A percentile compares a stretch with the other conserved stretches of the same genome.
Evolutionary conservation across 192 early-diverging fungal species (phyloP).

Genomic region (Coemansia sp.): DNA sequence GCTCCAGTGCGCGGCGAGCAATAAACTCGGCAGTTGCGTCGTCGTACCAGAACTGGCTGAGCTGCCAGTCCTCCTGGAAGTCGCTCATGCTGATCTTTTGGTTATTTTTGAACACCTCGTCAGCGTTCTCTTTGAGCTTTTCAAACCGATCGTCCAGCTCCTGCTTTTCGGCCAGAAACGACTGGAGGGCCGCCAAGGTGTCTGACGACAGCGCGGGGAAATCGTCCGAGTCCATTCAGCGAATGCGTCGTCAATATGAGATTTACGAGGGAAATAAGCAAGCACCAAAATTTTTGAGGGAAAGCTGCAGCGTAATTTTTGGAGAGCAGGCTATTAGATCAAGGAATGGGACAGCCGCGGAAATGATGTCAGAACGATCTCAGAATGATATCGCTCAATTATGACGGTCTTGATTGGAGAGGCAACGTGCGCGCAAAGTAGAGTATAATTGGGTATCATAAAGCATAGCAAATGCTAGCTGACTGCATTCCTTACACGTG

Average conservation of each 20-base stretch:
- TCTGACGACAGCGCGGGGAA: constrained; percentile 49
- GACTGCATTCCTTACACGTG: too few species aligned
- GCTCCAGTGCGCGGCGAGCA: constrained; percentile 53
- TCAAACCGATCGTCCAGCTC: constrained; percentile 67
- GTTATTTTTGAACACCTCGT: constrained; percentile 52
- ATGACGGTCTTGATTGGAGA: too few species aligned
- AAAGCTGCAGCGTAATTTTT: too few species aligned
- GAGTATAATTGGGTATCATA: too few species aligned
- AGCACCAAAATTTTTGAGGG: too few species aligned
- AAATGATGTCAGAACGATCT: too few species aligned
- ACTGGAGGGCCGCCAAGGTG: constrained; percentile 61
- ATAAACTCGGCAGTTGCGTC: constrained; percentile 55
- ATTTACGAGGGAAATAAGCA: not conserved
- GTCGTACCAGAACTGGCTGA: constrained; percentile 63
- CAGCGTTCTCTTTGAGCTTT: constrained; percentile 57
- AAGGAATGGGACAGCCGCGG: too few species aligned
- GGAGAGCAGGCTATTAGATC: too few species aligned
- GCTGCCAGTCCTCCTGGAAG: constrained; percentile 85
- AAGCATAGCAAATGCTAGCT: too few species aligned
- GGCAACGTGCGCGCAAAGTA: too few species aligned
- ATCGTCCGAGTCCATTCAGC: constrained; percentile 30
- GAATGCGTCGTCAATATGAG: not conserved
- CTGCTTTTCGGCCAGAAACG: constrained; percentile 69
- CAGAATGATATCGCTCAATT: too few species aligned
- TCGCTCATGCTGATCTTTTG: constrained; percentile 60